These are phyloP conservation scores for Yamadazyma takamatsuzukensis DNA, from an alignment of 805 yeast species.

Conservation along the genomic window DNA sequence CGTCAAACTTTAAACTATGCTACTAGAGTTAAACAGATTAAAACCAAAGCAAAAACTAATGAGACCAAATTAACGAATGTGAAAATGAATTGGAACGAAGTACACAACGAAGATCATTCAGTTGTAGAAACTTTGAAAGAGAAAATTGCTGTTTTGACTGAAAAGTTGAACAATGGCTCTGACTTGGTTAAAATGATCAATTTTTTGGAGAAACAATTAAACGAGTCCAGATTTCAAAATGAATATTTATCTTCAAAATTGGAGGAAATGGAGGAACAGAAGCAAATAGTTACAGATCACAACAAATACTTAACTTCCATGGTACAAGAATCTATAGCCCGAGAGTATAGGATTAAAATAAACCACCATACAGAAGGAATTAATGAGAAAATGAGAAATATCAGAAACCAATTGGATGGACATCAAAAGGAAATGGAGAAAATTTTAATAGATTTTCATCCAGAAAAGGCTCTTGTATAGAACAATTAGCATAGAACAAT, in stretches of 20 bases:
- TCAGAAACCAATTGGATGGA: neutral
- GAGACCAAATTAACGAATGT: slow-evolving; percentile 21
- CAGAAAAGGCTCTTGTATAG: too few relatives aligned
- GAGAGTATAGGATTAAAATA: neutral
- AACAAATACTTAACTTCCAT: slow-evolving; percentile 8
- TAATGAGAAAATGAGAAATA: neutral
- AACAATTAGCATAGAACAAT: too few relatives aligned
- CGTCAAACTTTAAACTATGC: slow-evolving; percentile 76
- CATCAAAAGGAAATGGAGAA: slow-evolving; percentile 5
- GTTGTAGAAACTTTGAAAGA: slow-evolving; percentile 23
- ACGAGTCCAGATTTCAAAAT: slow-evolving; percentile 31
- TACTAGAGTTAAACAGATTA: slow-evolving; percentile 66
- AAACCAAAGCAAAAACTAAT: slow-evolving; percentile 53
- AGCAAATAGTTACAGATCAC: slow-evolving; percentile 6
- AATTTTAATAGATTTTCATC: slow-evolving; percentile 6
- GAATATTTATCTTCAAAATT: slow-evolving; percentile 19
- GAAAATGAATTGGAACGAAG: slow-evolving; percentile 31
- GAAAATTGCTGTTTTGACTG: slow-evolving; percentile 30
- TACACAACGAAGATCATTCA: slow-evolving; percentile 21
- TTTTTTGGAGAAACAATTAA: slow-evolving; percentile 29
- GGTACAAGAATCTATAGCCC: too few relatives aligned
- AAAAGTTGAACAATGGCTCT: slow-evolving; percentile 14
- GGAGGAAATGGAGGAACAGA: slow-evolving; percentile 7
- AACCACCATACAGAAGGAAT: neutral
- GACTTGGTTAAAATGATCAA: slow-evolving; percentile 17